A percentile compares a stretch with the other conserved stretches of the same genome.
Conservation (phyloP, 2,329 filamentous ascomycete species). For the Geosmithia morbida region DNA sequence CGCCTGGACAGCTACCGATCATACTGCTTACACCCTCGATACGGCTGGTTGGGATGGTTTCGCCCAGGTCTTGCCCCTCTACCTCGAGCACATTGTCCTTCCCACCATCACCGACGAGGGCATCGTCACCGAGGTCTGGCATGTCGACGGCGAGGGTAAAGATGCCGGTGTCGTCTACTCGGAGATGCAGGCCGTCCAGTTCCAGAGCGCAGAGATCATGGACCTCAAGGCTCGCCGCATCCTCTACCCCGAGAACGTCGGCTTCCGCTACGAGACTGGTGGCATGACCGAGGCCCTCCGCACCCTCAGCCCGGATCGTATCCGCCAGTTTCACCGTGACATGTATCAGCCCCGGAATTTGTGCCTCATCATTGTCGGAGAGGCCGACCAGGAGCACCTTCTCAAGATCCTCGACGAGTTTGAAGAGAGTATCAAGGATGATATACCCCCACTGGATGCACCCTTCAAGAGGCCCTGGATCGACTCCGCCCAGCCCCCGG, state of each 20-base stretch:
- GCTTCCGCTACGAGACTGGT: slow-evolving; percentile 96
- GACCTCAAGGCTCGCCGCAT: slow-evolving; percentile 67
- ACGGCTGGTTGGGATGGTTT: slow-evolving; percentile 97
- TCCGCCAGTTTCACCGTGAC: slow-evolving; percentile 83
- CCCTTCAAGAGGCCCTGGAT: slow-evolving; percentile 84
- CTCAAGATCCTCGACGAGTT: slow-evolving; percentile 74
- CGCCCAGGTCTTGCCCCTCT: slow-evolving; percentile 83
- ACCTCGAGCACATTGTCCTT: slow-evolving; percentile 84
- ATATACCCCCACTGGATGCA: slow-evolving; percentile 60
- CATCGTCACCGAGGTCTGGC: slow-evolving; percentile 92
- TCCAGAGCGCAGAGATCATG: slow-evolving; percentile 73
- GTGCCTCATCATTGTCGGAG: slow-evolving; percentile 81
- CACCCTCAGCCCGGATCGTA: slow-evolving; percentile 73
- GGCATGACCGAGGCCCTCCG: slow-evolving; percentile 89
- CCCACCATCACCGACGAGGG: slow-evolving; percentile 86
- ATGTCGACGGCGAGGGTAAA: slow-evolving; percentile 83
- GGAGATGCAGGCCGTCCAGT: slow-evolving; percentile 95
- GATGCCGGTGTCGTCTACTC: slow-evolving; percentile 97
- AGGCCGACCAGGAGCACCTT: slow-evolving; percentile 71
- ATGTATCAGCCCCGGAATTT: slow-evolving; percentile 99
- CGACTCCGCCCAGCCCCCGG: slow-evolving; percentile 66
- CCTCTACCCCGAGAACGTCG: slow-evolving; percentile 77
- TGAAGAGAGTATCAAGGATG: slow-evolving; percentile 70
- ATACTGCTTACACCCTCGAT: slow-evolving; percentile 91
- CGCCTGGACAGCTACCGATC: slow-evolving; percentile 92